Evolutionary conservation across 352 stramenopile species (phyloP).

Genomic region (Pythium dissotocum): DNA sequence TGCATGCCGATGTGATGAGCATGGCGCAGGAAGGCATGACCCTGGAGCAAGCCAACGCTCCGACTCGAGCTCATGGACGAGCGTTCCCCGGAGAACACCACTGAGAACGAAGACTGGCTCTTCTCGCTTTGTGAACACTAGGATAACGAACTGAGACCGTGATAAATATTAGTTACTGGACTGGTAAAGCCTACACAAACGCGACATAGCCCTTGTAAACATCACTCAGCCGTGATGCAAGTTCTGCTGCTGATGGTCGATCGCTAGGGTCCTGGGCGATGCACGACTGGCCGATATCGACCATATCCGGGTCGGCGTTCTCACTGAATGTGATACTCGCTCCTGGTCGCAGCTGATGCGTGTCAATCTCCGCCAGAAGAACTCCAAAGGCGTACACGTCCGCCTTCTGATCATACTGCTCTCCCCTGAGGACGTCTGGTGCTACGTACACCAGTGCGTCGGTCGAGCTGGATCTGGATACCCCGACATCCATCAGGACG

Average conservation of each 20-base stretch:
- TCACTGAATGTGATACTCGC: background rate
- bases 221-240: background rate
- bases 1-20: background rate
- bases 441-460: background rate
- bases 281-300: background rate
- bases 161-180: too few species aligned
- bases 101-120: background rate
- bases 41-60: constrained; percentile 17
- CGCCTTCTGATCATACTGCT: background rate
- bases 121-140: background rate
- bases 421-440: background rate
- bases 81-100: background rate
- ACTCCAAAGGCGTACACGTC: background rate
- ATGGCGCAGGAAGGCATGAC: constrained; percentile 11
- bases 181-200: background rate
- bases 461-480: background rate
- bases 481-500: background rate
- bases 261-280: background rate
- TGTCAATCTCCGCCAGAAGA: background rate
- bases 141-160: too few species aligned
- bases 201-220: constrained; percentile 17
- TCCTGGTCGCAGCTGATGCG: background rate
- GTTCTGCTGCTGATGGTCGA: background rate
- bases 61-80: constrained; percentile 18
- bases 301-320: background rate